Conservation (phyloP, 2,329 filamentous ascomycete genomes). For the Pseudogymnoascus sp. region DNA sequence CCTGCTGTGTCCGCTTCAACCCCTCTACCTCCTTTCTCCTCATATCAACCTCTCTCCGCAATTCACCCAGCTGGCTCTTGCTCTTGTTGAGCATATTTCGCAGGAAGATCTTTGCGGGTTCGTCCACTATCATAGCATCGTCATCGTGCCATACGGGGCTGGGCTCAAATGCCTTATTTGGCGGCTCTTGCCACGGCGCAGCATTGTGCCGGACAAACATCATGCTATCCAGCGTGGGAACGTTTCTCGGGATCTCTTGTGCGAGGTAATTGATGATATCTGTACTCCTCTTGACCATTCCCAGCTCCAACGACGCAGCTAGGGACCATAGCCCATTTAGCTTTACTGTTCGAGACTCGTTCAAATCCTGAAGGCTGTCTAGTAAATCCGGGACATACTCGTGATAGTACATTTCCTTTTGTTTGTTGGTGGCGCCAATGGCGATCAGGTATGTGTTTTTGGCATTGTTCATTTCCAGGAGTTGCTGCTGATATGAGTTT, state of each 20-base stretch:
- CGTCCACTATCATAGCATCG: conserved; percentile 75
- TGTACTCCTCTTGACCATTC: conserved; percentile 66
- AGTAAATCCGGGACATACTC: conserved; percentile 92
- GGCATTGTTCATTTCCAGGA: conserved; percentile 90
- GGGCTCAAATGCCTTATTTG: conserved; percentile 80
- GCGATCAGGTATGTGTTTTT: conserved; percentile 97
- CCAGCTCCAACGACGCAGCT: conserved; percentile 71
- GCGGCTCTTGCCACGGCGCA: conserved; percentile 70
- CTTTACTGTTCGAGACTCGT: conserved; percentile 76
- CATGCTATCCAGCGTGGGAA: conserved; percentile 84
- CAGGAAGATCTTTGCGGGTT: conserved; percentile 78
- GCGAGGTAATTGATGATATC: conserved; percentile 64
- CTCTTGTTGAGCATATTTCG: conserved; percentile 89
- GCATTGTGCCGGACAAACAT: conserved; percentile 97
- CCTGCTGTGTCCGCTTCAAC: conserved; percentile 64
- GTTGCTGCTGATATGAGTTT: conserved; percentile 82
- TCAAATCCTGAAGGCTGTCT: conserved; percentile 87
- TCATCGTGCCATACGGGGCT: conserved; percentile 98
- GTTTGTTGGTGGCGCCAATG: conserved; percentile 95
- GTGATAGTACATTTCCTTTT: conserved; percentile 96
- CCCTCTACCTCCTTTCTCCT: conserved; percentile 79
- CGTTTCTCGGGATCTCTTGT: conserved; percentile 78
- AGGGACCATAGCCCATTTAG: conserved; percentile 80
- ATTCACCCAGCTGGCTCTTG: conserved; percentile 71
- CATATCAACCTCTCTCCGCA: conserved; percentile 76